Conservation (phyloP, 805 yeast genomes). For the Saturnispora sekii region DNA sequence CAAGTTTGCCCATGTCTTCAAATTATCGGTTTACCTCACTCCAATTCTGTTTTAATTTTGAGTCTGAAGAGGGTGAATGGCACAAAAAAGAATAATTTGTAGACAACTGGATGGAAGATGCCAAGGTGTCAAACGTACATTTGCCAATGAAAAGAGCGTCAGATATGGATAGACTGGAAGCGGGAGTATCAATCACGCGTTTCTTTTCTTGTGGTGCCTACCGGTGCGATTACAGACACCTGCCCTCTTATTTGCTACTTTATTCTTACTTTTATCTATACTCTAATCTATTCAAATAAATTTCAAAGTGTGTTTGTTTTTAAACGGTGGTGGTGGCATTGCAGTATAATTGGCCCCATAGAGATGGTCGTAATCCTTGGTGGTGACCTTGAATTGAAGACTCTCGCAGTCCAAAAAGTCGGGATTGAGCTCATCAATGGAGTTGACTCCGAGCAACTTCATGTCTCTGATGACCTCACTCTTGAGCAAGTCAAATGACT, state of each 20-base stretch:
- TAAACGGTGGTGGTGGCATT: constrained; percentile 26
- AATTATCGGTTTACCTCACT: too few species aligned
- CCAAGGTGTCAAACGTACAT: too few species aligned
- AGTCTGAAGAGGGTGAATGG: too few species aligned
- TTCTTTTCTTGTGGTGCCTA: too few species aligned
- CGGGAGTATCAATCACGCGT: too few species aligned
- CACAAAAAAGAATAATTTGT: too few species aligned
- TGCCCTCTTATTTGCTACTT: neutral
- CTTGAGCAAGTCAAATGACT: constrained; percentile 35
- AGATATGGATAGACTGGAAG: too few species aligned
- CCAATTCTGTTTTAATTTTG: too few species aligned
- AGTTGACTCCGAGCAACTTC: constrained; percentile 51
- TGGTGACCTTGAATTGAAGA: constrained; percentile 43
- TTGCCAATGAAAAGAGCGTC: too few species aligned
- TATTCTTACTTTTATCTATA: neutral
- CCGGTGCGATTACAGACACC: too few species aligned
- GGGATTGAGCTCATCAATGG: constrained; percentile 35
- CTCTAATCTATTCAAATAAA: constrained; percentile 1
- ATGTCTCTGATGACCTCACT: constrained; percentile 50
- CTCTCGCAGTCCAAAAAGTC: constrained; percentile 33
- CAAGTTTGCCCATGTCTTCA: too few species aligned
- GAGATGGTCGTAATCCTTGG: constrained; percentile 52
- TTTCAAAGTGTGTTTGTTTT: constrained; percentile 6
- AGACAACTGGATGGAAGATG: too few species aligned
- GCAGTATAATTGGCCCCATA: constrained; percentile 33